Evolutionary conservation across 345 rosid species (phyloP).

Genomic region (Viola odorata): DNA sequence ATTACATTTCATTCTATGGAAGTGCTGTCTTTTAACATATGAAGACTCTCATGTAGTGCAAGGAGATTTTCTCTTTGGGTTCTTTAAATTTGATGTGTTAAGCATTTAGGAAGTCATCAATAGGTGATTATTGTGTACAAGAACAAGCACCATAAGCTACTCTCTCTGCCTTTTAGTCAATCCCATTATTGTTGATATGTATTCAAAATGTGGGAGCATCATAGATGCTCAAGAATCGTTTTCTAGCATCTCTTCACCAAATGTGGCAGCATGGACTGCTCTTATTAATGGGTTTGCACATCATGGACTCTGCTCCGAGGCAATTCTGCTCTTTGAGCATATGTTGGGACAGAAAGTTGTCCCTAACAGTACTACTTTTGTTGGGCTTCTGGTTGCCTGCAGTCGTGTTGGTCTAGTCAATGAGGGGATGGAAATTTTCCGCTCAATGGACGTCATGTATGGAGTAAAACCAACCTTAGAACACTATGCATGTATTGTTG

Average conservation of each 20-base stretch:
- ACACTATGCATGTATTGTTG: constrained; percentile 48
- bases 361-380: constrained; percentile 51
- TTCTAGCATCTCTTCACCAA: constrained; percentile 36
- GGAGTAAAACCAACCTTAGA: constrained; percentile 37
- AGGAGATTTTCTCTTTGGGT: too few species aligned
- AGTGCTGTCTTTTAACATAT: neutral
- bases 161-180: too few species aligned
- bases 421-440: constrained; percentile 41
- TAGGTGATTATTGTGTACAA: too few species aligned
- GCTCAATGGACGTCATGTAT: constrained; percentile 28
- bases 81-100: too few species aligned
- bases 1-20: neutral
- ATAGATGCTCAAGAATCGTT: constrained; percentile 42
- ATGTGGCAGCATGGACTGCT: constrained; percentile 59
- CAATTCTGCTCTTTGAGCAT: constrained; percentile 34
- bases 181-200: constrained; percentile 41
- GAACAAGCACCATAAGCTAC: too few species aligned
- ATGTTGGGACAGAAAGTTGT: constrained; percentile 36
- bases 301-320: constrained; percentile 48
- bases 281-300: constrained; percentile 51
- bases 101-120: too few species aligned
- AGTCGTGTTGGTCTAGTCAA: constrained; percentile 39
- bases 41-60: neutral
- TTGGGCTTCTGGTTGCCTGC: constrained; percentile 48
- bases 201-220: constrained; percentile 52